Base-by-base conservation (phyloP, 2,329 filamentous ascomycete genomes). In the Bertia moriformis region DNA sequence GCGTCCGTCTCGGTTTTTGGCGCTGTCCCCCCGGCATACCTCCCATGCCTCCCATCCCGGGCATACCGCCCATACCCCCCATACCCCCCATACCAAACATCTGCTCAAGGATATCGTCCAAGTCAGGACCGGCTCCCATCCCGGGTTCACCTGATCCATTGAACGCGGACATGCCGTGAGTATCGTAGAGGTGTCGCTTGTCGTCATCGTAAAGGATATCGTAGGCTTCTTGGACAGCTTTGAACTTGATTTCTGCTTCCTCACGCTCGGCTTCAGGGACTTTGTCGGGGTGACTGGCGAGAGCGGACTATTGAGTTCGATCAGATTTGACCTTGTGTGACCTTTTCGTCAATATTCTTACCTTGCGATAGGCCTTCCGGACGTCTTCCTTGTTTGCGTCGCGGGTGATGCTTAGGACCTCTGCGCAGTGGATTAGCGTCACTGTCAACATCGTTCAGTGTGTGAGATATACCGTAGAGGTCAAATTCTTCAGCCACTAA, bases 121-220 rank as follows among this genome's bases (percentile, higher is more conserved):
- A 69, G 54, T 96, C 88, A 40, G 79, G 10, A 13, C 32, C 74
- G 14, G 76, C 79, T 17, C 73, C 32, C 32, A 35, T 35, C 10
- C 32, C 68, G 39, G 80, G 78, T 42, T 74, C 72, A 40, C 76
- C 67, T 27, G 75, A 78, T 38, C 83, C 75, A 55, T 95, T 87
- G 55, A 98, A 96, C 42, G 89, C 91, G 33, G 83, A 75, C 88
- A 96, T 95, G 63, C 91, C 91, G 56, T 94, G 85, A 45, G 77
- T 78, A 55, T 98, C 91, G 66, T 98, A 98, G 45, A 93, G 63
- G 41, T 83, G 72, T 52, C 91, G 82, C 60, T 93, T 95, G 44
- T 96, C 78, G 45, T 96, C 89, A 68, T 98, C 89, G 62, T 77
- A 82, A 41, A 98, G 85, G 55, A 98, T 96, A 57, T 98, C 91